Evolutionary conservation across 1,284 basidiomycete species (phyloP), one percentile per base, ranked within the genome.

Genomic region (Ustilago vetiveriae): DNA sequence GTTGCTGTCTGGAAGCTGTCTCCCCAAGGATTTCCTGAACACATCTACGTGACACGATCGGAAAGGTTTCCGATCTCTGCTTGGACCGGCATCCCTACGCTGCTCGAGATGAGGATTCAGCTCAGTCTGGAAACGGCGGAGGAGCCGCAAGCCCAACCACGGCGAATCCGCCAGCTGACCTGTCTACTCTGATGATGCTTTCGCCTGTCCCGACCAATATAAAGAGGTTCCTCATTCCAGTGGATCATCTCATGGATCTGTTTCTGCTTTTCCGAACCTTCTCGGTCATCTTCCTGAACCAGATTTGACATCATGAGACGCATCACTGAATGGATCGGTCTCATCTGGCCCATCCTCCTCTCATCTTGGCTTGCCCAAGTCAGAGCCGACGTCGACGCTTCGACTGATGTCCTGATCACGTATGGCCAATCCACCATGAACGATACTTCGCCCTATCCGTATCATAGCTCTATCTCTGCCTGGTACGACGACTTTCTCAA

Each of bases 401-500:
- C 57, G 0, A 62, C 58, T n/a, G 58, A 68, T n/a, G 22, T 54
- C 7, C 23, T 50, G 16, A 26, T 58, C n/a, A 58, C 50, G 13
- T 68, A 50, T n/a, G 49, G 41, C 6, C 41, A 42, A 46, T 33
- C 53, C 1, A 21, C 36, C 30, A 63, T 62, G 65, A 53, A 45
- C 42, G 49, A 68, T 27, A 51, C 49, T 5, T 46, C 50, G 19
- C 50, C 45, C 0, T 62, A 49, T 44, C 42, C 65, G 6, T 63
- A 62, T n/a, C 65, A 68, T 22, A 14, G 29, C 7, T 68, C 65
- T 9, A 39, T 68, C 36, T 43, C 59, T 13, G 41, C 58, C 24
- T 68, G 65, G 65, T 68, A 68, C 27, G 41, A 53, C 5, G 35
- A 13, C 17, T 54, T 68, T 19, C 41, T 68, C 10, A 57, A 68